Evolutionary conservation across 345 rosid genomes (phyloP), one percentile per base, ranked within the genome.

Genomic region (Gossypium arboreum): DNA sequence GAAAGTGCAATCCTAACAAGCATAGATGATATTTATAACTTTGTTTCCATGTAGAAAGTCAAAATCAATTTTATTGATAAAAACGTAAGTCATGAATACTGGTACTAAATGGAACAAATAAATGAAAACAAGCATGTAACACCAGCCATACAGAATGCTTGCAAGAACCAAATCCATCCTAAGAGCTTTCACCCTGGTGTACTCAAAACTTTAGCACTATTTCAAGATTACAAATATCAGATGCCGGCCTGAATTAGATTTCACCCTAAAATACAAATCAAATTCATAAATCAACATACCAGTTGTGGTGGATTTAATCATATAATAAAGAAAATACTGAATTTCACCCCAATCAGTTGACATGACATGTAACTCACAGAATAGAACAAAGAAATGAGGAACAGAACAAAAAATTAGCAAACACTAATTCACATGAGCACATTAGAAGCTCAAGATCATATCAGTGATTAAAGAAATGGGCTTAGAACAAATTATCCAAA

Each of bases 381-480:
- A 68, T 24, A 47, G 43, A 24, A 48, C 18, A 68, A 68, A 68
- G 20, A 24, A 48, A 27, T 68, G 57, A 3, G 20, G 13, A 25
- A 22, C 24, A 68, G 57, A 68, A 24, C 20, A 68, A 47, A 7
- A 68, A 4, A 24, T 24, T 15, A 68, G 57, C 3, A 39, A 48
- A 48, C 41, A 15, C 13, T 15, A 68, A 50, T 51, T 16, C 25
- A 48, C 20, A 68, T 7, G 41, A 24, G 56, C 18, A 45, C 52
- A 45, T 22, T 16, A 39, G 57, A 47, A 47, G 72, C 56, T 68
- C 56, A 47, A 68, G 15, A n/a, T 68, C 56, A 47, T 48, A 68
- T 8, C 34, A 15, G 24, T 68, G 72, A 68, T 44, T 16, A 68
- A 48, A 50, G 58, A 48, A 48, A 25, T 25, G 72, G 57, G 13